Evolutionary conservation across 1,139 yeast species (phyloP), one percentile per base, ranked within the genome.

Genomic region (Saccharomyces hybrid): DNA sequence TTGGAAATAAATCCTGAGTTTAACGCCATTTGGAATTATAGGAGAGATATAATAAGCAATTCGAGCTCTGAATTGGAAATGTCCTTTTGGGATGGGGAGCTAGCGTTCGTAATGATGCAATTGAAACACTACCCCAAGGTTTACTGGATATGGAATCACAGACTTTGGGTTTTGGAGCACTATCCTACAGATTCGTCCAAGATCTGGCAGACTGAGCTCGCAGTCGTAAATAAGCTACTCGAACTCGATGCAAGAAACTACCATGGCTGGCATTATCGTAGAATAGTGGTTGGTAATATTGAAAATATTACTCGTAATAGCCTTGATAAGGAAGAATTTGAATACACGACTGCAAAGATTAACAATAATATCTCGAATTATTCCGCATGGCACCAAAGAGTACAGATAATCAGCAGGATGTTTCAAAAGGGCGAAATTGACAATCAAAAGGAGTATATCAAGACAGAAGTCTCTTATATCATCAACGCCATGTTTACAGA

Each of bases 141-240:
- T 42, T 93, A 93, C 68, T 91, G 98, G 97, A 84, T 93, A 19
- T 93, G 98, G 97, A 87, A 86, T 64, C 98, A 93, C 69, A 77
- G 99, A 32, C 73, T 80, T 23, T 93, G 99, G 99, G 80, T 88
- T 52, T 72, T 93, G 46, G 76, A 78, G 53, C 74, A 77, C 56
- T 74, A 82, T 50, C 82, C 85, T 5, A 64, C 67, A 0, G 78
- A 80, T 3, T 57, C 62, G 2, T 50, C 55, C 3, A 54, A 53
- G 14, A 74, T 85, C 54, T 90, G 96, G 95, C 68, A 75, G 13
- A 71, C 70, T 50, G 99, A 93, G 66, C 72, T 93, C 61, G 77
- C 70, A 1, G 77, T 89, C 8, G 91, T 88, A 1, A 80, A 81
- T 52, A 84, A 82, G 64, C 73, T 93, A 63, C 75, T 93, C 54